phyloP scores from a whole-genome alignment of 2,329 filamentous ascomycete species.

The Colletotrichum karsti region DNA sequence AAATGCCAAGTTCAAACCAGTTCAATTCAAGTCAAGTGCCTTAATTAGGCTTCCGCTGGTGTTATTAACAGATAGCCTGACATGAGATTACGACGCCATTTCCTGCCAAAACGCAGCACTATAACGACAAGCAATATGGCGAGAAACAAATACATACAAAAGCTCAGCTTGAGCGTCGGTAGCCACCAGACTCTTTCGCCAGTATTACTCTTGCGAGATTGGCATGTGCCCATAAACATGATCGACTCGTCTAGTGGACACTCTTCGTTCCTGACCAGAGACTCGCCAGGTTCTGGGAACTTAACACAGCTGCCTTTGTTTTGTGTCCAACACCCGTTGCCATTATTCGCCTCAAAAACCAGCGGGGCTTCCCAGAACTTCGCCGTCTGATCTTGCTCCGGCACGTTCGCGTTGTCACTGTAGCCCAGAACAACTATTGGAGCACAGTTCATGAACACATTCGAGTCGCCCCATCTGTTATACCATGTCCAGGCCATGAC shows the following conservation, averaged over 20 bases:
- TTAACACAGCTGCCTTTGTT: neutral
- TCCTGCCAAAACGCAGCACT: too few relatives aligned
- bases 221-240: neutral
- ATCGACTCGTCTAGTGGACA: neutral
- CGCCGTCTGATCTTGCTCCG: neutral
- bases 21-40: too few relatives aligned
- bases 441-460: conserved; percentile 10
- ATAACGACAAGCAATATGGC: too few relatives aligned
- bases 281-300: neutral
- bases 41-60: too few relatives aligned
- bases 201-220: too few relatives aligned
- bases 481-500: conserved; percentile 12
- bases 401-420: neutral
- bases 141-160: too few relatives aligned
- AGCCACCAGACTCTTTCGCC: too few relatives aligned
- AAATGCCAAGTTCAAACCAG: too few relatives aligned
- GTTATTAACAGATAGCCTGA: too few relatives aligned
- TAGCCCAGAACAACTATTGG: neutral
- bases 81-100: too few relatives aligned
- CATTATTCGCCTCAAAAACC: conserved; percentile 1
- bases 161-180: too few relatives aligned
- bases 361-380: neutral
- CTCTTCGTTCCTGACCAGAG: neutral
- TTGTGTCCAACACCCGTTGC: neutral
- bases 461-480: neutral